phyloP scores from a whole-genome alignment of 2,329 filamentous ascomycete genomes.

The Hymenoscyphus albidus region DNA sequence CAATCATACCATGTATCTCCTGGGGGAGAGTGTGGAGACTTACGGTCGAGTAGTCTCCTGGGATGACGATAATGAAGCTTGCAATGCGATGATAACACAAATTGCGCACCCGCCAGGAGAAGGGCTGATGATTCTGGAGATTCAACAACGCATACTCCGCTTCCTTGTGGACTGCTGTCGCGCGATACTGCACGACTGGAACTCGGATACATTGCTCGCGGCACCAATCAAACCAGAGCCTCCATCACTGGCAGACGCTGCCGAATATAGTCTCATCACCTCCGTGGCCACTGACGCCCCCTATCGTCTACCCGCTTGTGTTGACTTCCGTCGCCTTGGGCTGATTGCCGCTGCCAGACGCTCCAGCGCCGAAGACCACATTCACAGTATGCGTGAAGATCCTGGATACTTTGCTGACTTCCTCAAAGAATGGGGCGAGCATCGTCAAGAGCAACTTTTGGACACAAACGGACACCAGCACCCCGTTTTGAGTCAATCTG shows the following conservation, averaged over 20 bases:
- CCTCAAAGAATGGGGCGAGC: slow-evolving; percentile 43
- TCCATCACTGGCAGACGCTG: slow-evolving; percentile 32
- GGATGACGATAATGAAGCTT: slow-evolving; percentile 34
- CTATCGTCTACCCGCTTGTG: slow-evolving; percentile 45
- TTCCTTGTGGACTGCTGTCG: slow-evolving; percentile 35
- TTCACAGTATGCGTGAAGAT: slow-evolving; percentile 55
- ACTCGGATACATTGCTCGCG: slow-evolving; percentile 29
- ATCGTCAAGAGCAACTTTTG: slow-evolving; percentile 44
- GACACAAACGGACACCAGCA: slow-evolving; percentile 35
- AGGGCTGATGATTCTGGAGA: slow-evolving; percentile 19
- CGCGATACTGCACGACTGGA: slow-evolving; percentile 27
- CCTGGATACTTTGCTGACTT: slow-evolving; percentile 51
- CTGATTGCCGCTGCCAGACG: not conserved
- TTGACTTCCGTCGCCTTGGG: slow-evolving; percentile 36
- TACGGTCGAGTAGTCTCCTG: slow-evolving; percentile 37
- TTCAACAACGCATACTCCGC: slow-evolving; percentile 18
- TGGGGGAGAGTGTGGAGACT: slow-evolving; percentile 31
- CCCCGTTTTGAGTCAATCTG: slow-evolving; percentile 19
- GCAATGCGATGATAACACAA: slow-evolving; percentile 34
- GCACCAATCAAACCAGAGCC: slow-evolving; percentile 41
- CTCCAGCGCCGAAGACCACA: slow-evolving; percentile 46
- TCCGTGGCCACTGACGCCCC: slow-evolving; percentile 47
- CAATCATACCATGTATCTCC: slow-evolving; percentile 37
- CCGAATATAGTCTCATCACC: slow-evolving; percentile 39
- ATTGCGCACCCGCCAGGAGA: slow-evolving; percentile 12